These are phyloP conservation scores for Colletotrichum tofieldiae DNA, from an alignment of 2,329 filamentous ascomycete species.

Conservation along the genomic window DNA sequence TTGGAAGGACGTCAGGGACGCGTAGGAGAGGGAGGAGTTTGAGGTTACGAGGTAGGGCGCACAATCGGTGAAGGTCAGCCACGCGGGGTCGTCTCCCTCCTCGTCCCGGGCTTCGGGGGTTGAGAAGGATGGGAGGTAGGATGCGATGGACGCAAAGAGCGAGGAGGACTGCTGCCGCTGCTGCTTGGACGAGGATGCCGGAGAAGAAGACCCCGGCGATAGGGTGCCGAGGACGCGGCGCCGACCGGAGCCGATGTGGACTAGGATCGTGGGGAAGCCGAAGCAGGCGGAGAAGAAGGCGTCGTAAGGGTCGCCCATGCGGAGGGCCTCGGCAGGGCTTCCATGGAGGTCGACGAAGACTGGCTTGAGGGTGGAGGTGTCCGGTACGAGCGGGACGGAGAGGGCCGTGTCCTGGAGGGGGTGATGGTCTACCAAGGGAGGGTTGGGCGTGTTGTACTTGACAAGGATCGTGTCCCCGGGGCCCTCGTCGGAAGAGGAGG, in stretches of 20 bases:
- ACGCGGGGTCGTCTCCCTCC: constrained; percentile 56
- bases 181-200: constrained; percentile 2
- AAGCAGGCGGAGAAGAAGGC: constrained; percentile 79
- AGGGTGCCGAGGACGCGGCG: constrained; percentile 75
- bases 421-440: constrained; percentile 55
- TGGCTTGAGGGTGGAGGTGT: constrained; percentile 59
- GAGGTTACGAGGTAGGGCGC: constrained; percentile 83
- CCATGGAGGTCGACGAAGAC: constrained; percentile 72
- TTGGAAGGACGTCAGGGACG: constrained; percentile 69
- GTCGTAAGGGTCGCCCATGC: constrained; percentile 74
- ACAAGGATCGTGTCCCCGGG: constrained; percentile 57
- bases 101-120: background rate
- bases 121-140: constrained; percentile 49
- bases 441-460: constrained; percentile 56
- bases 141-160: constrained; percentile 50
- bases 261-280: constrained; percentile 72
- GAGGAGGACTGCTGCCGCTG: constrained; percentile 18
- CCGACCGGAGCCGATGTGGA: constrained; percentile 75
- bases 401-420: constrained; percentile 59
- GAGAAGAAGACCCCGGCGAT: constrained; percentile 47
- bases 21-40: constrained; percentile 77
- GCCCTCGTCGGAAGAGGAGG: constrained; percentile 55
- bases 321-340: constrained; percentile 71
- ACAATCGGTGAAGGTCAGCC: constrained; percentile 80
- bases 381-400: constrained; percentile 71